Evolutionary conservation across 1,284 basidiomycete genomes (phyloP).

Genomic region (Exsudoporus floridanus): DNA sequence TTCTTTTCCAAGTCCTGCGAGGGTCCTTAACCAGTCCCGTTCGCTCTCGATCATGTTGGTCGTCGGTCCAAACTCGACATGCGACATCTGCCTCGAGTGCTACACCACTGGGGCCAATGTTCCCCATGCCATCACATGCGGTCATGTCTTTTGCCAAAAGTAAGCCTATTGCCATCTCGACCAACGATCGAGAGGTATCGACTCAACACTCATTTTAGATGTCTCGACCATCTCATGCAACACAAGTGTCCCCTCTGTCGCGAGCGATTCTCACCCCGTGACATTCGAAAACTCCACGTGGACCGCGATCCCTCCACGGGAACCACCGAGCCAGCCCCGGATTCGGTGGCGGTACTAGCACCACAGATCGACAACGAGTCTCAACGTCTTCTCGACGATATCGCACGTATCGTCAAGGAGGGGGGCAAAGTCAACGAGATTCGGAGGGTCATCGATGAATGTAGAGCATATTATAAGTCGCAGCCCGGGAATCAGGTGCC

Average conservation of each 20-base stretch:
- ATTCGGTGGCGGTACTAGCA: slow-evolving; percentile 13
- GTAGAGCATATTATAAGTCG: slow-evolving; percentile 39
- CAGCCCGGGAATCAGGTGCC: slow-evolving; percentile 39
- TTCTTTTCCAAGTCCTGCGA: slow-evolving; percentile 1
- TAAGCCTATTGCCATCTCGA: slow-evolving; percentile 12
- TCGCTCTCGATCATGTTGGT: slow-evolving; percentile 41
- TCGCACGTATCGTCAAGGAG: slow-evolving; percentile 39
- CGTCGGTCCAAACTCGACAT: slow-evolving; percentile 44
- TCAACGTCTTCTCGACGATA: slow-evolving; percentile 36
- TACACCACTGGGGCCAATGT: slow-evolving; percentile 38
- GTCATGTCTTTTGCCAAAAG: slow-evolving; percentile 46
- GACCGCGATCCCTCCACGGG: slow-evolving; percentile 23
- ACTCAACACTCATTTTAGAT: slow-evolving; percentile 19
- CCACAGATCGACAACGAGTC: slow-evolving; percentile 34
- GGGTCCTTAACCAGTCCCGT: slow-evolving; percentile 39
- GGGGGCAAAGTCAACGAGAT: slow-evolving; percentile 39
- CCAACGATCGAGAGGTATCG: neutral
- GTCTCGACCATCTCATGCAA: slow-evolving; percentile 35
- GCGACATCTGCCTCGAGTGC: slow-evolving; percentile 49
- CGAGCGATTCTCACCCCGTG: slow-evolving; percentile 30
- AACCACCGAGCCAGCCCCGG: slow-evolving; percentile 9
- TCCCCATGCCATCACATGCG: slow-evolving; percentile 45
- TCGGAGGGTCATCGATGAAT: slow-evolving; percentile 37
- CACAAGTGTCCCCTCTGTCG: slow-evolving; percentile 39
- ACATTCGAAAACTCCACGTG: slow-evolving; percentile 36